Base-by-base conservation (phyloP, 2,329 filamentous ascomycete genomes). In the Periconia digitata region DNA sequence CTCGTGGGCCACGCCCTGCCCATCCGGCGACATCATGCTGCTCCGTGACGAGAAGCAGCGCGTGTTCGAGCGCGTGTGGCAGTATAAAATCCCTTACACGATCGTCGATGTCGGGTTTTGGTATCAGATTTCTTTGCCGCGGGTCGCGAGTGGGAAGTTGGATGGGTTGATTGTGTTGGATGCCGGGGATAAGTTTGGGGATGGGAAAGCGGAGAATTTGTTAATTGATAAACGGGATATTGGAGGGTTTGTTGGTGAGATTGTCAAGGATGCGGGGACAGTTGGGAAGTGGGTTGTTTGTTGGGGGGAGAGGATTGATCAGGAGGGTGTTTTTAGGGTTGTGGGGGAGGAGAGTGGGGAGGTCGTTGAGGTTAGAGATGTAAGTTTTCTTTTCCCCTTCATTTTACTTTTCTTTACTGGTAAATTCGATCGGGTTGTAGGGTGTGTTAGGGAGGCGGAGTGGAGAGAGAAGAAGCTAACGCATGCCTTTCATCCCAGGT, bases 71-170 rank as follows among this genome's bases (percentile, higher is more conserved):
- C 73, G 78, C 44, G 69, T 83, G 49, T 75, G 76, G 55, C 65
- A 71, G 1, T 16, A 41, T 12, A 64, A 70, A 24, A 70, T 84
- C 1, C 78, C 79, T 0, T 84, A 78, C 65, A 84, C 81, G 6
- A 69, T 80, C 56, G 76, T 84, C 42, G 81, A 84, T 51, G 74
- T 82, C 12, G 81, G 81, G n/a, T 81, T 72, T 70, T 84, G 81
- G 82, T 79, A 80, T 58, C 79, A 83, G 55, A 54, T 78, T 23
- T 66, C 69, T 5, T 70, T 76, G 46, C 75, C 75, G 12, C 58
- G 58, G n/a, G 59, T 81, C 0, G 71, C 74, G n/a, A 75, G 72
- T 15, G 76, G 78, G 8, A 63, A 65, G 32, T 64, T 72, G n/a
- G 77, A 80, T 55, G 76, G 76, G 50, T 71, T 70, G 2, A 61